Percentiles rank a stretch among this genome's conserved stretches.
These are phyloP conservation scores for Orychophragmus violaceus DNA, from an alignment of 345 rosid species.

Conservation along the genomic window DNA sequence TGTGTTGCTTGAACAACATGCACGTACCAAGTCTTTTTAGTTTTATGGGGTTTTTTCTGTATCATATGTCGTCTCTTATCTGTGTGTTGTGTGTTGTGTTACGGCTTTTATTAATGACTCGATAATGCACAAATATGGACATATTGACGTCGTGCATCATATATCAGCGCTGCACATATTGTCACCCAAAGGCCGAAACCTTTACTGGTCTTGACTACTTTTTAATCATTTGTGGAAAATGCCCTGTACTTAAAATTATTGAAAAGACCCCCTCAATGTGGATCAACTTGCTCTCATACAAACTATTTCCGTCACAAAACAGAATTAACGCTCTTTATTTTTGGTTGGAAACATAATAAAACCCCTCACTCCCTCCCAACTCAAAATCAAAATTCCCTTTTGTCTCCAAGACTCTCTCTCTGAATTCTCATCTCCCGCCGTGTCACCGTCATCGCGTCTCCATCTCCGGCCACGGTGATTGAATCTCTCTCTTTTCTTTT, in stretches of 20 bases:
- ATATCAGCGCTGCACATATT: no score
- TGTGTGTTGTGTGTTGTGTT: not conserved
- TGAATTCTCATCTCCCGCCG: not conserved
- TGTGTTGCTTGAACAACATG: constrained; percentile 37
- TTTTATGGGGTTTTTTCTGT: no score
- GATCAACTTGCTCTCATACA: not conserved
- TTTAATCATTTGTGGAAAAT: not conserved
- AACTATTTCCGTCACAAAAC: not conserved
- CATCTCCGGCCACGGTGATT: not conserved
- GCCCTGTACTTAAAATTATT: not conserved
- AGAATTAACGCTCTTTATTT: not conserved
- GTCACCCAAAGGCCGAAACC: not conserved
- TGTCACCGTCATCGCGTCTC: not conserved
- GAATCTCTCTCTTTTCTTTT: not conserved
- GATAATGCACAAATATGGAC: no score
- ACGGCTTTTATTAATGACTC: not conserved
- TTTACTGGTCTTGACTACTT: not conserved
- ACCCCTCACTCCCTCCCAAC: not conserved
- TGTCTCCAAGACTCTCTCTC: not conserved
- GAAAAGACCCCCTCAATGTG: not conserved
- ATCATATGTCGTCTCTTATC: no score
- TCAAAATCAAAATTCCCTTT: not conserved
- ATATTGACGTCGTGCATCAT: no score
- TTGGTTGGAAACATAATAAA: not conserved
- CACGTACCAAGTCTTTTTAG: not conserved